Evolutionary conservation across 805 yeast genomes (phyloP).

Genomic region (Saturnispora quitensis): DNA sequence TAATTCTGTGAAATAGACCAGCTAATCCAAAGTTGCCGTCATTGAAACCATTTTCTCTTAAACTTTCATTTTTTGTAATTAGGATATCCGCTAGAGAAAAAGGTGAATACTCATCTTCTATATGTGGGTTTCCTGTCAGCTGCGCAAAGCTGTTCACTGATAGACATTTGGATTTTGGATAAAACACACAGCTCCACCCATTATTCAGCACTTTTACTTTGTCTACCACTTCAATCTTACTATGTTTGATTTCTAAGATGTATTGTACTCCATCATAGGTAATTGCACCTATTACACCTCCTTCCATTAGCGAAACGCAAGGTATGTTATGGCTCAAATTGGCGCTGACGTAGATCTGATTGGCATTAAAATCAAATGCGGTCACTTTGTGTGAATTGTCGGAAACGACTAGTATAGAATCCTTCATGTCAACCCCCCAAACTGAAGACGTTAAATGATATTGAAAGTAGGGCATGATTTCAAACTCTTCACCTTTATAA

Average conservation of each 20-base stretch:
- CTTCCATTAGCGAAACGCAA: constrained; percentile 17
- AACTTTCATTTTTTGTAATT: constrained; percentile 2
- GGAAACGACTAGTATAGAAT: constrained; percentile 36
- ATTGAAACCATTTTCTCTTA: background rate
- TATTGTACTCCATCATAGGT: constrained; percentile 7
- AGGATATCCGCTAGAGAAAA: background rate
- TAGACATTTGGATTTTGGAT: background rate
- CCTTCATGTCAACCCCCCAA: constrained; percentile 54
- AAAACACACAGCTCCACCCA: constrained; percentile 6
- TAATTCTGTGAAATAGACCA: constrained; percentile 1
- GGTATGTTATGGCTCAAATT: constrained; percentile 49
- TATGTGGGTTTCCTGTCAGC: background rate
- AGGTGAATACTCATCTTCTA: background rate
- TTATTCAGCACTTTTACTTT: background rate
- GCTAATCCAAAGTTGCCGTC: constrained; percentile 3
- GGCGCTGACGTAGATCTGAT: constrained; percentile 22
- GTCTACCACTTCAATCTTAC: background rate
- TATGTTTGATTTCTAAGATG: constrained; percentile 2
- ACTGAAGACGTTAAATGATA: constrained; percentile 18
- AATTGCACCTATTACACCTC: background rate
- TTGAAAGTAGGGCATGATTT: constrained; percentile 2
- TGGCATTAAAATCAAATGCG: constrained; percentile 22
- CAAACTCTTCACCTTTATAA: background rate
- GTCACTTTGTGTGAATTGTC: constrained; percentile 45
- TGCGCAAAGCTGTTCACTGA: constrained; percentile 6